These are phyloP conservation scores for Fraxinus albicans DNA, from an alignment of 305 asterid species.

Conservation along the genomic window DNA sequence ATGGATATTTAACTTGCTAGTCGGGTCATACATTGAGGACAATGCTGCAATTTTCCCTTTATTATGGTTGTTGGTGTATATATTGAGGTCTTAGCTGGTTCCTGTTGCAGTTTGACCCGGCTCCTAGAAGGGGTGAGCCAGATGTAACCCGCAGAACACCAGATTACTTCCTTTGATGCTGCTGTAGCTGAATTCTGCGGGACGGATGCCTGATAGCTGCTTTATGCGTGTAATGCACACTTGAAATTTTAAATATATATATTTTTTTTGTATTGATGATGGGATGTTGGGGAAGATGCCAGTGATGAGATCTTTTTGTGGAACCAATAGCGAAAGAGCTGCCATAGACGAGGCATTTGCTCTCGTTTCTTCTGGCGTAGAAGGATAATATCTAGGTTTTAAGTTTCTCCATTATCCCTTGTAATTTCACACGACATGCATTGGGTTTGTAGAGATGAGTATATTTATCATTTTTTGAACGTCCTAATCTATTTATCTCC, in stretches of 20 bases:
- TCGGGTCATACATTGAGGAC: neutral
- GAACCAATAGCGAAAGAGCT: slow-evolving; percentile 16
- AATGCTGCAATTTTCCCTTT: neutral
- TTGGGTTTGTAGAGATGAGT: neutral
- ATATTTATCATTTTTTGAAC: neutral
- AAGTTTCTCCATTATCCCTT: neutral
- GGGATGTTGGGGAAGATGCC: slow-evolving; percentile 25
- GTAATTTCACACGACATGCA: neutral
- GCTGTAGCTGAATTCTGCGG: slow-evolving; percentile 22
- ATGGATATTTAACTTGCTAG: neutral
- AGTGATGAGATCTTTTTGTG: slow-evolving; percentile 13
- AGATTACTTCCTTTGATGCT: slow-evolving; percentile 53
- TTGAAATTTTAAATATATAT: slow-evolving; percentile 21
- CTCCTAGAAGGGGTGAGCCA: slow-evolving; percentile 66
- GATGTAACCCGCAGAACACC: slow-evolving; percentile 68
- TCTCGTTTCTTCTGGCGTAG: neutral
- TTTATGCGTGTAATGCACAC: slow-evolving; percentile 30
- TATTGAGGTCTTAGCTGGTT: neutral
- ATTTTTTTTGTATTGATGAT: slow-evolving; percentile 9
- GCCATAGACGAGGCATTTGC: slow-evolving; percentile 17
- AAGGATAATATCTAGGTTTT: neutral
- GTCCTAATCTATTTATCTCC: neutral
- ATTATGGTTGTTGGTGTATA: neutral
- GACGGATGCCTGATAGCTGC: slow-evolving; percentile 28
- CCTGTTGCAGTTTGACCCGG: slow-evolving; percentile 55